These are phyloP conservation scores for Hygrophoropsis aurantiaca DNA, from an alignment of 768 basidiomycete genomes.

Conservation along the genomic window DNA sequence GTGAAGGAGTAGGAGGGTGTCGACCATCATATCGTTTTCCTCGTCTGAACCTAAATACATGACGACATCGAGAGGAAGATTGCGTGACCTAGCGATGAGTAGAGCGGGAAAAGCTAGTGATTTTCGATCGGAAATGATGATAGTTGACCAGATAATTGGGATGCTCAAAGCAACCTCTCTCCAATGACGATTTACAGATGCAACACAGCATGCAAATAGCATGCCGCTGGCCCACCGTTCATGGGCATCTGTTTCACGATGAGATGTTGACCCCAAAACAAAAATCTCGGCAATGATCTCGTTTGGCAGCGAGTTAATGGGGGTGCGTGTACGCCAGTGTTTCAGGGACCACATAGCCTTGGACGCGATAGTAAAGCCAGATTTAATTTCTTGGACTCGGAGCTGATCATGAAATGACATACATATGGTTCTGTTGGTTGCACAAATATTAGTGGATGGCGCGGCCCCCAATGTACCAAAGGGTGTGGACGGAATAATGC, in stretches of 20 bases:
- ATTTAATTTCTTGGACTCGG: no score
- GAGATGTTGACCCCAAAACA: neutral
- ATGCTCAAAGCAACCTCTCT: constrained; percentile 34
- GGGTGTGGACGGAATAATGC: no score
- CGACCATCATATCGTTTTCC: neutral
- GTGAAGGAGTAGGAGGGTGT: neutral
- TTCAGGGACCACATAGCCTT: no score
- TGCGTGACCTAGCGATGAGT: neutral
- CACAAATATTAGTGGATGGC: no score
- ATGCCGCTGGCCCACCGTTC: neutral
- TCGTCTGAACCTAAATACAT: neutral
- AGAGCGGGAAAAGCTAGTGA: constrained; percentile 7
- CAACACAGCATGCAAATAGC: constrained; percentile 23
- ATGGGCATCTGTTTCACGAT: neutral
- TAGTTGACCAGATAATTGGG: constrained; percentile 32
- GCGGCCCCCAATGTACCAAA: no score
- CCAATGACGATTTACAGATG: constrained; percentile 42
- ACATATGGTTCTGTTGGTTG: no score
- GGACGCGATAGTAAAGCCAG: no score
- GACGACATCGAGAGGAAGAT: neutral
- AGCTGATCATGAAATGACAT: no score
- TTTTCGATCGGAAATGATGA: neutral
- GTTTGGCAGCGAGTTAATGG: neutral
- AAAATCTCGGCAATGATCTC: neutral
- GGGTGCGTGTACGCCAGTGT: neutral